Evolutionary conservation across 1,284 basidiomycete genomes (phyloP), one percentile per base, ranked within the genome.

Genomic region (Tilletia indica): DNA sequence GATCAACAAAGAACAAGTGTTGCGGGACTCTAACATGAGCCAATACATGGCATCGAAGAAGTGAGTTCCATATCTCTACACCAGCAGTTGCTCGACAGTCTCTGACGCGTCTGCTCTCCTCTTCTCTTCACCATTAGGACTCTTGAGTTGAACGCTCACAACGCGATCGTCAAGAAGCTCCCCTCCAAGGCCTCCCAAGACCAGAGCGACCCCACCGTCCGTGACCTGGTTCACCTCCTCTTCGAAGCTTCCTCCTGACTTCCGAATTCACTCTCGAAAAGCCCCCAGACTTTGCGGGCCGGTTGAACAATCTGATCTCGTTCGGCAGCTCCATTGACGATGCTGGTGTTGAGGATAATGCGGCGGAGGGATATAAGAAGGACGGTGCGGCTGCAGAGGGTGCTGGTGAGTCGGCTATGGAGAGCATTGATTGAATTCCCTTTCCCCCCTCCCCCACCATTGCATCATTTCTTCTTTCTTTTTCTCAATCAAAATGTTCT

Each of bases 1-100:
- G 86, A 97, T 99, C 89, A 99, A 99, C 96, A 97, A 97, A 88
- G 95, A 96, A 19, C 97, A 99, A 87, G 96, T 96, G 64, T 91
- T 98, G 73, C 93, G 96, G 81, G 96, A 99, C 86, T 94, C 95
- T 34, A 95, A 93, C 75, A 97, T 99, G 96, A 97, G 94, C 42
- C 95, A 93, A 66, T 98, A 98, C 89, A 97, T 98, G 95, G 83
- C 84, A 54, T 79, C 76, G 70, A 98, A 98, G 91, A 98, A 98
- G 42, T n/a, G n/a, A n/a, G n/a, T n/a, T n/a, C n/a, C n/a, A n/a
- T n/a, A n/a, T n/a, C n/a, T n/a, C n/a, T n/a, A n/a, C n/a, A n/a
- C n/a, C n/a, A n/a, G n/a, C n/a, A n/a, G n/a, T n/a, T n/a, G n/a
- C n/a, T n/a, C n/a, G n/a, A n/a, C n/a, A n/a, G n/a, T n/a, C n/a